These are phyloP conservation scores for Emmonsiellopsis sp. DNA, from an alignment of 2,329 filamentous ascomycete species.

Conservation along the genomic window DNA sequence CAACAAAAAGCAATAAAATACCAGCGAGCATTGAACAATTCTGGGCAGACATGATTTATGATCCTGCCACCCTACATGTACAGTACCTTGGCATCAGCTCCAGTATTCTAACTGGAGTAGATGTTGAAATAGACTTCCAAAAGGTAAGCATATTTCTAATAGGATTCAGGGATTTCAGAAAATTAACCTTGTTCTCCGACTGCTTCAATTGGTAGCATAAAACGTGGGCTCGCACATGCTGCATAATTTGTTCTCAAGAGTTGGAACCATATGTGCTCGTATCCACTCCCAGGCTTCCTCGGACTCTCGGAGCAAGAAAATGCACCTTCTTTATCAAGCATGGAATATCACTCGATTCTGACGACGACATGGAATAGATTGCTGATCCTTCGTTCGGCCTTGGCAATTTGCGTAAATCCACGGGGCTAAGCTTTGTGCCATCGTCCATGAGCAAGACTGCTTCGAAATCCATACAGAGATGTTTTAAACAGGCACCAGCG, in stretches of 20 bases:
- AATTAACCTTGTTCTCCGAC: no score
- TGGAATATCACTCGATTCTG: no score
- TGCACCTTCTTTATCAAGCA: no score
- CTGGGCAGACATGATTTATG: no score
- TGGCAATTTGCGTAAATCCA: no score
- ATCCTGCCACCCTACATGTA: no score
- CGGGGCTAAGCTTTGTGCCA: no score
- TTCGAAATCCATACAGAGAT: neutral
- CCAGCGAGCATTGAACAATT: neutral
- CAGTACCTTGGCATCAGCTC: no score
- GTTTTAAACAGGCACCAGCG: neutral
- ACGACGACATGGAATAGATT: no score
- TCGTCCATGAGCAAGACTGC: neutral
- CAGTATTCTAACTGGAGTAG: conserved; percentile 12
- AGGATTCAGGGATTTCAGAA: no score
- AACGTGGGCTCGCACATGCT: neutral
- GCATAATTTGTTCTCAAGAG: neutral
- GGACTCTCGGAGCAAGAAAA: no score
- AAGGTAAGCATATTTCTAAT: conserved; percentile 9
- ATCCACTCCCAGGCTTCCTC: neutral
- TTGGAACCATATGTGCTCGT: neutral
- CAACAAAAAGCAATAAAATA: neutral
- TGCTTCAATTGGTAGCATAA: neutral
- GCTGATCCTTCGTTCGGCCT: no score
- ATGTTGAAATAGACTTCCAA: conserved; percentile 10